These are phyloP conservation scores for Lentinus polychrous DNA, from an alignment of 1,284 basidiomycete genomes.

Conservation along the genomic window DNA sequence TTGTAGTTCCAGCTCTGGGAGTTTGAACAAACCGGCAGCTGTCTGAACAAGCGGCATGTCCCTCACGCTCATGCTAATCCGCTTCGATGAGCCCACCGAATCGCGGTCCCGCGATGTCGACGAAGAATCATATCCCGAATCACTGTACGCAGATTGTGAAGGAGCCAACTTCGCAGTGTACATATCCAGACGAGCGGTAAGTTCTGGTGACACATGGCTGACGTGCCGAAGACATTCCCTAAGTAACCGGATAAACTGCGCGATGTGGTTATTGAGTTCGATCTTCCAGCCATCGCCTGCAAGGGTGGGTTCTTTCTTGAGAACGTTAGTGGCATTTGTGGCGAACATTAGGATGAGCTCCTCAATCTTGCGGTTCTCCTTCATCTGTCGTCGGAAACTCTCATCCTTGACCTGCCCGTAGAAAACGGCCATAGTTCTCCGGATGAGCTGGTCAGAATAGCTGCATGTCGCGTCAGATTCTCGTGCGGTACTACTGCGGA, in stretches of 20 bases:
- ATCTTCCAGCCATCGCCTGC: conserved; percentile 85
- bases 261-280: conserved; percentile 88
- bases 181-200: conserved; percentile 74
- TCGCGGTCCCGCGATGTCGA: conserved; percentile 52
- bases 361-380: conserved; percentile 95
- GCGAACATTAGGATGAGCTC: conserved; percentile 96
- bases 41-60: conserved; percentile 76
- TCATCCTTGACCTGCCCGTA: conserved; percentile 85
- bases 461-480: conserved; percentile 33
- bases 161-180: conserved; percentile 79
- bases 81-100: conserved; percentile 36
- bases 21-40: conserved; percentile 71
- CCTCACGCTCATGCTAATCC: conserved; percentile 40
- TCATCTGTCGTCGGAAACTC: conserved; percentile 82
- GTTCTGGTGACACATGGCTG: conserved; percentile 77
- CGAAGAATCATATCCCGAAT: conserved; percentile 64
- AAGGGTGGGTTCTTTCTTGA: conserved; percentile 79
- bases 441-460: conserved; percentile 81
- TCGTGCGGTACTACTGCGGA: not conserved
- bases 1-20: conserved; percentile 62
- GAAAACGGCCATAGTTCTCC: conserved; percentile 85
- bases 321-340: conserved; percentile 76
- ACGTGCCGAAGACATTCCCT: conserved; percentile 70
- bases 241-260: conserved; percentile 80
- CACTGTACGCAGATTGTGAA: conserved; percentile 33